These are phyloP conservation scores for Diatrype stigma DNA, from an alignment of 2,329 filamentous ascomycete genomes.

Conservation along the genomic window DNA sequence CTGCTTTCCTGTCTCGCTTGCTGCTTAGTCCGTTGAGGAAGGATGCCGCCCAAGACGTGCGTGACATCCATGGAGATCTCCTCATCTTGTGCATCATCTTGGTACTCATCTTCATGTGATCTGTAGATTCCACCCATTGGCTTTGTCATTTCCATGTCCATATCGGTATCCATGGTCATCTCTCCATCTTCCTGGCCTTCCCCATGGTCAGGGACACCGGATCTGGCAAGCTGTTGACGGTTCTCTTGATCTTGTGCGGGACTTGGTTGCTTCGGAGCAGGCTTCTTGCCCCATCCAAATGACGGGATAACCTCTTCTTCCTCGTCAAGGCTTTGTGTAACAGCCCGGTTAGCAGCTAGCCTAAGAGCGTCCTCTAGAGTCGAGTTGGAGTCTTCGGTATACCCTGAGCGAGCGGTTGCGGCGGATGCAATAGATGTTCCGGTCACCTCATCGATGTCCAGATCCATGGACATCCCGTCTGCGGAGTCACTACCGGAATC, in stretches of 20 bases:
- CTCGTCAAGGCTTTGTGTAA: constrained; percentile 63
- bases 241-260: constrained; percentile 42
- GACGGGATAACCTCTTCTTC: constrained; percentile 71
- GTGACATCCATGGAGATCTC: constrained; percentile 96
- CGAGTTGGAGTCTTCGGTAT: constrained; percentile 62
- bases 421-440: constrained; percentile 62
- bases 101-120: constrained; percentile 25
- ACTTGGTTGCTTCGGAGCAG: constrained; percentile 26
- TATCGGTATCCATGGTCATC: constrained; percentile 43
- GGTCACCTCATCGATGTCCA: constrained; percentile 75
- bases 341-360: constrained; percentile 70
- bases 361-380: constrained; percentile 74
- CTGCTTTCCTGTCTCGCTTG: constrained; percentile 19
- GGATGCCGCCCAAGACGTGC: constrained; percentile 72
- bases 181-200: constrained; percentile 16
- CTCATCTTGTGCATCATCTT: constrained; percentile 48
- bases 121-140: constrained; percentile 52
- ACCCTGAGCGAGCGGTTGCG: constrained; percentile 47
- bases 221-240: constrained; percentile 14
- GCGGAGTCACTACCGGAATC: constrained; percentile 52
- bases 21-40: constrained; percentile 41
- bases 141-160: constrained; percentile 54
- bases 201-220: constrained; percentile 24
- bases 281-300: constrained; percentile 69
- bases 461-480: constrained; percentile 71